Percentiles rank a stretch among this genome's conserved stretches.
These are phyloP conservation scores for Rhodotorula sp. DNA, from an alignment of 1,284 basidiomycete genomes.

Conservation along the genomic window DNA sequence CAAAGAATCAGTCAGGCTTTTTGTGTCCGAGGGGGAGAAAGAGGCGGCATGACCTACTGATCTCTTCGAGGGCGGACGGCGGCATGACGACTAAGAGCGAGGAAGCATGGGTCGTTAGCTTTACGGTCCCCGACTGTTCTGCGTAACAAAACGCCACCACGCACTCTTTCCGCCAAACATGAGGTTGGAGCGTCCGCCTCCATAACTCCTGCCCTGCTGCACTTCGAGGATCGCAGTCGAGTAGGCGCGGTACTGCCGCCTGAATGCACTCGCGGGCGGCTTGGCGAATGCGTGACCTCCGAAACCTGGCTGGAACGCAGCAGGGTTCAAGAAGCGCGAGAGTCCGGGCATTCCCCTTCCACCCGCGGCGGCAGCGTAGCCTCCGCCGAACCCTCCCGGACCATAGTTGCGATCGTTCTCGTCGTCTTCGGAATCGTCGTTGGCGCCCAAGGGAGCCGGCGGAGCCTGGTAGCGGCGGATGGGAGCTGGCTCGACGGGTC, in stretches of 20 bases:
- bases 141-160: constrained; percentile 48
- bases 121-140: neutral
- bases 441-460: constrained; percentile 12
- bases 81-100: constrained; percentile 83
- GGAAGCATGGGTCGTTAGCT: neutral
- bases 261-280: constrained; percentile 64
- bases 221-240: constrained; percentile 46
- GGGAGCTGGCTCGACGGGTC: constrained; percentile 17
- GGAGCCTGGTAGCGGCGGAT: constrained; percentile 20
- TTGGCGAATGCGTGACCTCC: constrained; percentile 41
- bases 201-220: constrained; percentile 42
- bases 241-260: constrained; percentile 67
- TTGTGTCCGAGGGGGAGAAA: neutral
- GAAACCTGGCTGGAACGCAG: constrained; percentile 40
- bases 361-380: constrained; percentile 9
- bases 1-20: neutral
- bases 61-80: constrained; percentile 82
- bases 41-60: constrained; percentile 56
- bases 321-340: constrained; percentile 33
- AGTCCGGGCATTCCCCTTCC: neutral
- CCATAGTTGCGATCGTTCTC: neutral
- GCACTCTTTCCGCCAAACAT: constrained; percentile 96
- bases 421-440: constrained; percentile 14
- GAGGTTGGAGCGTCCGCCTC: constrained; percentile 58
- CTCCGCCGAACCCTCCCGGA: neutral